Conservation (phyloP, 73 alveolate genomes). For the Tetrahymena thermophila region DNA sequence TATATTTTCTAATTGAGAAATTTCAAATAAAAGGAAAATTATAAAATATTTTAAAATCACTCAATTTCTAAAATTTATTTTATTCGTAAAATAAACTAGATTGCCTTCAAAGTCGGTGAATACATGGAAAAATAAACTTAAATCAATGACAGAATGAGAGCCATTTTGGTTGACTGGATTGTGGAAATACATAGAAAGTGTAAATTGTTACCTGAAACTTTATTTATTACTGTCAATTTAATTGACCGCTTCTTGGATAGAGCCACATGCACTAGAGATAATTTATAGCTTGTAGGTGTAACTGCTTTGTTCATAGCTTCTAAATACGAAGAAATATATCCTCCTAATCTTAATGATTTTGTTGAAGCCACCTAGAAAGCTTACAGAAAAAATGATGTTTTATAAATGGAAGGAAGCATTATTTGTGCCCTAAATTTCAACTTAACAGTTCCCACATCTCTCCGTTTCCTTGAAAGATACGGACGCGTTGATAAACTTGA, state of each 20-base stretch:
- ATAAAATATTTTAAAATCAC: background rate
- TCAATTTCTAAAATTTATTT: background rate
- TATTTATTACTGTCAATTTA: slow-evolving; percentile 55
- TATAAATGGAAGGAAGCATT: slow-evolving; percentile 68
- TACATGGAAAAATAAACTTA: slow-evolving; percentile 40
- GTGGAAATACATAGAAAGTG: slow-evolving; percentile 66
- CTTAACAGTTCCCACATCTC: slow-evolving; percentile 52
- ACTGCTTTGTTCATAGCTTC: slow-evolving; percentile 74
- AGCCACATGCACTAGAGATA: slow-evolving; percentile 20
- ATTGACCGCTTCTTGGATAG: slow-evolving; percentile 62
- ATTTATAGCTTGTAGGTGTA: slow-evolving; percentile 72
- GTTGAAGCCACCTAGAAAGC: slow-evolving; percentile 69
- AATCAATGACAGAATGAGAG: slow-evolving; percentile 74
- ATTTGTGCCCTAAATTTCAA: slow-evolving; percentile 67
- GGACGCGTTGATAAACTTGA: background rate
- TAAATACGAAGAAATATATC: slow-evolving; percentile 78
- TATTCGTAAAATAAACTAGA: background rate
- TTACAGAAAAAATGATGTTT: slow-evolving; percentile 60
- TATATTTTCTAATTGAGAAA: background rate
- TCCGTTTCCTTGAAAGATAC: slow-evolving; percentile 57
- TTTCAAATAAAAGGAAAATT: background rate
- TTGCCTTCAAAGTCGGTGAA: background rate
- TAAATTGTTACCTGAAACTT: slow-evolving; percentile 59
- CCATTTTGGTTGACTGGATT: slow-evolving; percentile 74
- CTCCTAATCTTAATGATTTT: slow-evolving; percentile 77